Evolutionary conservation across 2,329 filamentous ascomycete species (phyloP).

Genomic region (Venturia pyrina): DNA sequence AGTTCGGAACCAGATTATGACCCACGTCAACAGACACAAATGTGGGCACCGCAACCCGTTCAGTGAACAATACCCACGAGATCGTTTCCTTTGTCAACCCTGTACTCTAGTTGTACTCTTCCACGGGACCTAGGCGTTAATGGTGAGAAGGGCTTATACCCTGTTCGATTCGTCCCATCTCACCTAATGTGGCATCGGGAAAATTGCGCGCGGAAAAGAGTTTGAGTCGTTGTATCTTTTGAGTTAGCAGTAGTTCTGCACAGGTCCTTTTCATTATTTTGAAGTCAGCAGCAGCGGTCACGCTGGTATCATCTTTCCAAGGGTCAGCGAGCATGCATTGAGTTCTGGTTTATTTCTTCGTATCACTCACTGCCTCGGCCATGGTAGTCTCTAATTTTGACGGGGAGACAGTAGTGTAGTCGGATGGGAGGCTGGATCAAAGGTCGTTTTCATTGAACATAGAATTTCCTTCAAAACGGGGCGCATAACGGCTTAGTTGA

Average conservation of each 20-base stretch:
- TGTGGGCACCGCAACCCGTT: slow-evolving; percentile 31
- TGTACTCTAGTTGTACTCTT: slow-evolving; percentile 16
- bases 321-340: slow-evolving; percentile 1
- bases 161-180: slow-evolving; percentile 13
- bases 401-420: not conserved
- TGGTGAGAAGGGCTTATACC: slow-evolving; percentile 29
- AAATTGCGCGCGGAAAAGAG: slow-evolving; percentile 11
- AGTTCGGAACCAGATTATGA: slow-evolving; percentile 55
- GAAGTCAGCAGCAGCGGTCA: not conserved
- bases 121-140: slow-evolving; percentile 22
- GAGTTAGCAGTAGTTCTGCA: slow-evolving; percentile 18
- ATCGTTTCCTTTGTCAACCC: slow-evolving; percentile 16
- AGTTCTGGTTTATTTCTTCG: not conserved
- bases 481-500: slow-evolving; percentile 5
- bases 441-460: not conserved
- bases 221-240: slow-evolving; percentile 21
- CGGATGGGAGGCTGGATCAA: not conserved
- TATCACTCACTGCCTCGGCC: not conserved
- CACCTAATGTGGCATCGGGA: slow-evolving; percentile 3
- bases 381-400: not conserved
- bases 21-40: slow-evolving; percentile 28
- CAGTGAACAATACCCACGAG: slow-evolving; percentile 22
- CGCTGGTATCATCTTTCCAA: not conserved
- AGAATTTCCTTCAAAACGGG: not conserved
- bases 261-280: slow-evolving; percentile 15